Conservation (phyloP, 2,329 filamentous ascomycete genomes). For the Alternaria hordeiaustralica region DNA sequence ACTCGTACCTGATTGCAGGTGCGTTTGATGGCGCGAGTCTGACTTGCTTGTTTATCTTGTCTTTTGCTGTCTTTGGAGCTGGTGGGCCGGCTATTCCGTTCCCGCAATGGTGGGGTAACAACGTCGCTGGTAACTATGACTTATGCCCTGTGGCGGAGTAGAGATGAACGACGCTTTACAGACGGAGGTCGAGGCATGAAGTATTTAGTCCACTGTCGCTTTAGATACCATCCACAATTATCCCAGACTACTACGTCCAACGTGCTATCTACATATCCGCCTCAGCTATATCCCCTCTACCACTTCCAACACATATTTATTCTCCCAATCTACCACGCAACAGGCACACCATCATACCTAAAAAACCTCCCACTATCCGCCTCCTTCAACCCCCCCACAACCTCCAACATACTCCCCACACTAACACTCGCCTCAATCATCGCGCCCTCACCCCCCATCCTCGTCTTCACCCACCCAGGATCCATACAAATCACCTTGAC, state of each 20-base stretch:
- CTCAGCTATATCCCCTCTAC: neutral
- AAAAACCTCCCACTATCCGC: constrained; percentile 48
- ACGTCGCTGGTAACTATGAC: constrained; percentile 20
- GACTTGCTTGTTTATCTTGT: constrained; percentile 20
- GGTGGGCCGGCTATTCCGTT: constrained; percentile 16
- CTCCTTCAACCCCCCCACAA: constrained; percentile 39
- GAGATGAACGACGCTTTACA: neutral
- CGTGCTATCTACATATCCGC: neutral
- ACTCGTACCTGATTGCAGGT: constrained; percentile 22
- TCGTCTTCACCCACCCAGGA: constrained; percentile 55
- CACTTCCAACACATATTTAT: neutral
- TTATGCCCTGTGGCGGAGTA: constrained; percentile 19
- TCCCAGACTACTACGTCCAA: neutral
- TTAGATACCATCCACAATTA: neutral
- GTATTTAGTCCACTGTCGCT: neutral
- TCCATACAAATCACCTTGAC: constrained; percentile 50
- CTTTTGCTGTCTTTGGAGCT: constrained; percentile 21
- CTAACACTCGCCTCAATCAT: constrained; percentile 48
- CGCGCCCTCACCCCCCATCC: constrained; percentile 53
- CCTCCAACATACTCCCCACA: constrained; percentile 49
- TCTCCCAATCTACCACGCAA: constrained; percentile 39
- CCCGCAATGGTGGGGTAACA: constrained; percentile 23
- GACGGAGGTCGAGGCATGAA: neutral
- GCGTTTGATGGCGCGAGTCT: constrained; percentile 22
- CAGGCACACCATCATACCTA: constrained; percentile 44